These are phyloP conservation scores for Colletotrichum trifolii DNA, from an alignment of 2,329 filamentous ascomycete genomes.

Conservation along the genomic window DNA sequence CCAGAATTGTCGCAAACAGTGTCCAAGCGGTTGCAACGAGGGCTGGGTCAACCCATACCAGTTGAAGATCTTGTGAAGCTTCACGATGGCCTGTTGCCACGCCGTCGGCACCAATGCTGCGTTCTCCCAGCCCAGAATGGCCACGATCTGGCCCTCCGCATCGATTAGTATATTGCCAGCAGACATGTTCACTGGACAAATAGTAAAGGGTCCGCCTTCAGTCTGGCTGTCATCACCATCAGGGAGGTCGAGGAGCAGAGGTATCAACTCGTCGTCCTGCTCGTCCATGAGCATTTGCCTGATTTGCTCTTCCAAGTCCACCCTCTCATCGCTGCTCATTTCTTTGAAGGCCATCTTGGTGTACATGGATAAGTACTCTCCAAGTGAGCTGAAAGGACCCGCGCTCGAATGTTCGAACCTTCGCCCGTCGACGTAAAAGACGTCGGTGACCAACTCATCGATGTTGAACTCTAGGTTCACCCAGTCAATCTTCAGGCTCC, in stretches of 20 bases:
- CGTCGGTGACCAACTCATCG: neutral
- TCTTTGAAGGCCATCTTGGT: neutral
- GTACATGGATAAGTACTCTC: neutral
- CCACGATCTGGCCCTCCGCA: constrained; percentile 1
- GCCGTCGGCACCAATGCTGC: constrained; percentile 24
- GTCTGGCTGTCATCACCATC: neutral
- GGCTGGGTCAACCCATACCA: neutral
- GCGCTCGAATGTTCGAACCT: neutral
- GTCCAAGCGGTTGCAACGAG: no score
- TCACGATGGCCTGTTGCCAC: constrained; percentile 8
- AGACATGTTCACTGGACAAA: constrained; percentile 30
- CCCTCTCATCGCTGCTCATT: neutral
- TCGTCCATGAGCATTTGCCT: neutral
- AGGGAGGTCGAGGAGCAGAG: neutral
- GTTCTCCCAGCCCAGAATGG: constrained; percentile 35
- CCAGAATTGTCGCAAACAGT: no score
- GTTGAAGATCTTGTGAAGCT: constrained; percentile 5
- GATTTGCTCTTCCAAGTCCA: neutral
- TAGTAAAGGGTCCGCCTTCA: constrained; percentile 13
- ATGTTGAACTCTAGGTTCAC: neutral
- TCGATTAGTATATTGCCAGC: constrained; percentile 26
- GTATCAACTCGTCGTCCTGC: constrained; percentile 3
- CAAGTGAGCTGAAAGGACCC: neutral
- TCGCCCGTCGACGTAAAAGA: neutral
- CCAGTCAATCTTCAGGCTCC: constrained; percentile 26